Conservation (phyloP, 345 rosid species). For the Camelina neglecta region DNA sequence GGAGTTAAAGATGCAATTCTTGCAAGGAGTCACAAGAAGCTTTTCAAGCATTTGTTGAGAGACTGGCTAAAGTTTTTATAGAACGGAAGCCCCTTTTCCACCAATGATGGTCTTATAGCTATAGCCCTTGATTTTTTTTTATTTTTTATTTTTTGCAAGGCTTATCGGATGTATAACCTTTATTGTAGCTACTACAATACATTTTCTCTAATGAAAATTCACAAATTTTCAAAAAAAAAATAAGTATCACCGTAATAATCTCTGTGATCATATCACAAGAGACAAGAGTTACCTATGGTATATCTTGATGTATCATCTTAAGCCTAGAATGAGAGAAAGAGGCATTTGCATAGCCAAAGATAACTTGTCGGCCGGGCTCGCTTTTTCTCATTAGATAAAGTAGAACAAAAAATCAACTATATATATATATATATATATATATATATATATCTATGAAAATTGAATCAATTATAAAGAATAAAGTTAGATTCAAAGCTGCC, state of each 20-base stretch:
- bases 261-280: background rate
- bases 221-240: no score
- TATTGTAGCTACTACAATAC: no score
- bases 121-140: no score
- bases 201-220: no score
- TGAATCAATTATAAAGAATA: background rate
- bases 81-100: no score
- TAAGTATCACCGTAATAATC: background rate
- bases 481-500: constrained; percentile 16
- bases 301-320: constrained; percentile 11
- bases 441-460: background rate
- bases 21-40: no score
- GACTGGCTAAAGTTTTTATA: no score
- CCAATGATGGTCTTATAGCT: no score
- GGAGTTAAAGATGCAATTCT: no score
- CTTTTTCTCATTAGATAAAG: background rate
- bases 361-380: constrained; percentile 32
- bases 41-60: no score
- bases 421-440: background rate
- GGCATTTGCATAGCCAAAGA: constrained; percentile 29
- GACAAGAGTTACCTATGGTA: background rate
- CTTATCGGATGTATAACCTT: no score
- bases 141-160: no score
- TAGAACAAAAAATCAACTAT: background rate
- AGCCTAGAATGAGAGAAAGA: constrained; percentile 39